Percentiles rank a stretch among this genome's conserved stretches.
Conservation (phyloP, 2,329 filamentous ascomycete species). For the Microcyclospora pomicola region DNA sequence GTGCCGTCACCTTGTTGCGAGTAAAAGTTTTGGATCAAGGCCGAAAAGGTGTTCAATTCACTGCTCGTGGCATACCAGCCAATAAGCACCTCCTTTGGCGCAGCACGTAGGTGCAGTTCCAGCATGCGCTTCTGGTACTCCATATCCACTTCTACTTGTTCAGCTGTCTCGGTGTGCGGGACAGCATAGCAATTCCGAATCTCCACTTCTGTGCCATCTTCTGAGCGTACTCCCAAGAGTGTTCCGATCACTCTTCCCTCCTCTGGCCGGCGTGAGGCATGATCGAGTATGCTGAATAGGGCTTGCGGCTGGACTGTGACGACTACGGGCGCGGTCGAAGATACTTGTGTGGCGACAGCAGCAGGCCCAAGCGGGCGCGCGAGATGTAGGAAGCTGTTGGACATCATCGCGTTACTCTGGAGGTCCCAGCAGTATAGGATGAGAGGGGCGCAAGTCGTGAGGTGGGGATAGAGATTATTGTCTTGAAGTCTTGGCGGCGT, state of each 20-base stretch:
- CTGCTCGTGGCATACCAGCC: slow-evolving; percentile 97
- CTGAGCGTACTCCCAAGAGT: slow-evolving; percentile 78
- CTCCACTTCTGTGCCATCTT: slow-evolving; percentile 93
- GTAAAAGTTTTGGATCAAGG: slow-evolving; percentile 99
- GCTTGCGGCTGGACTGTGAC: slow-evolving; percentile 91
- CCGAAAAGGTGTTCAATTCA: slow-evolving; percentile 96
- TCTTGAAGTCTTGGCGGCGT: no score
- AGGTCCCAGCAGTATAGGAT: not conserved
- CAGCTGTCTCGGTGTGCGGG: slow-evolving; percentile 93
- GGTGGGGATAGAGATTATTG: slow-evolving; percentile 1
- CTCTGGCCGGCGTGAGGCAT: slow-evolving; percentile 85
- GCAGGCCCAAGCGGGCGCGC: slow-evolving; percentile 80
- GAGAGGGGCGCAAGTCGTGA: slow-evolving; percentile 1
- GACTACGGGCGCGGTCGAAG: slow-evolving; percentile 78
- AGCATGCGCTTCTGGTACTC: slow-evolving; percentile 99
- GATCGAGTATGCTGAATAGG: slow-evolving; percentile 61
- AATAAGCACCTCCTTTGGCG: slow-evolving; percentile 83
- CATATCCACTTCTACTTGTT: slow-evolving; percentile 98
- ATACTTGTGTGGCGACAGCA: slow-evolving; percentile 56
- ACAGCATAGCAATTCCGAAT: slow-evolving; percentile 96
- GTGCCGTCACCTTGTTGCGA: slow-evolving; percentile 92
- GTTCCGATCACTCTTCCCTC: slow-evolving; percentile 95
- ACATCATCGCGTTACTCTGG: slow-evolving; percentile 16
- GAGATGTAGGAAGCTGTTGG: slow-evolving; percentile 82
- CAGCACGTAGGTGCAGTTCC: slow-evolving; percentile 80